These are phyloP conservation scores for Hypoxylon cercidicola DNA, from an alignment of 495 filamentous ascomycete species.

Conservation along the genomic window DNA sequence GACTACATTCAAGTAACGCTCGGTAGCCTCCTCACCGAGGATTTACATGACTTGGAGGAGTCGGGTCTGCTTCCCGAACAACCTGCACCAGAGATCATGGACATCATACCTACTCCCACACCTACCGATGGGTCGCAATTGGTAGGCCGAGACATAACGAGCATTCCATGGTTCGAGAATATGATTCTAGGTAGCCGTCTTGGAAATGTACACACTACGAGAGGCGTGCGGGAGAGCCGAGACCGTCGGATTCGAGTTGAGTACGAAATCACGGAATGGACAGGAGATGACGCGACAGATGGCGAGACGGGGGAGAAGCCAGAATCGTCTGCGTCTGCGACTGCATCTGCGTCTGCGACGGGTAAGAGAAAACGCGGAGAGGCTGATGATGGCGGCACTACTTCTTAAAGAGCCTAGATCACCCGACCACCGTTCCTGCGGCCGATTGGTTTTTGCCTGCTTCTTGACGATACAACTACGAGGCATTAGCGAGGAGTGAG, in stretches of 20 bases:
- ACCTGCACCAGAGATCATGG: conserved; percentile 51
- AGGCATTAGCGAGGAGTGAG: conserved; percentile 27
- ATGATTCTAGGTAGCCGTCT: conserved; percentile 79
- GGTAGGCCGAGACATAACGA: conserved; percentile 54
- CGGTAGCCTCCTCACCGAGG: conserved; percentile 71
- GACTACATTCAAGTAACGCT: conserved; percentile 80
- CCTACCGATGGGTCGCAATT: conserved; percentile 42
- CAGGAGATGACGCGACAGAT: conserved; percentile 63
- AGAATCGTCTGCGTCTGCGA: conserved; percentile 40
- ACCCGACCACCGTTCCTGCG: conserved; percentile 22
- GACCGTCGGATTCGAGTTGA: conserved; percentile 73
- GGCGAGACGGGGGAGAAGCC: conserved; percentile 63
- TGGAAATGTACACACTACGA: conserved; percentile 70
- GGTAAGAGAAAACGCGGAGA: conserved; percentile 66
- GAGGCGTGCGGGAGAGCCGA: conserved; percentile 63
- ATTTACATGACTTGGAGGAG: conserved; percentile 74
- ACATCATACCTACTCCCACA: conserved; percentile 27
- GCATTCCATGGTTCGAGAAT: conserved; percentile 83
- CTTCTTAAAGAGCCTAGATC: conserved; percentile 27
- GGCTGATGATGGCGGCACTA: conserved; percentile 42
- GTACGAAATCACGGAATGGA: conserved; percentile 87
- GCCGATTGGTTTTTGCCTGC: conserved; percentile 17
- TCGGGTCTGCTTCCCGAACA: conserved; percentile 68
- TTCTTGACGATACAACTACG: conserved; percentile 23
- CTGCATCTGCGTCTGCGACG: conserved; percentile 40